Conservation (phyloP, 139 green algal species). For the Yamagishiella unicocca region DNA sequence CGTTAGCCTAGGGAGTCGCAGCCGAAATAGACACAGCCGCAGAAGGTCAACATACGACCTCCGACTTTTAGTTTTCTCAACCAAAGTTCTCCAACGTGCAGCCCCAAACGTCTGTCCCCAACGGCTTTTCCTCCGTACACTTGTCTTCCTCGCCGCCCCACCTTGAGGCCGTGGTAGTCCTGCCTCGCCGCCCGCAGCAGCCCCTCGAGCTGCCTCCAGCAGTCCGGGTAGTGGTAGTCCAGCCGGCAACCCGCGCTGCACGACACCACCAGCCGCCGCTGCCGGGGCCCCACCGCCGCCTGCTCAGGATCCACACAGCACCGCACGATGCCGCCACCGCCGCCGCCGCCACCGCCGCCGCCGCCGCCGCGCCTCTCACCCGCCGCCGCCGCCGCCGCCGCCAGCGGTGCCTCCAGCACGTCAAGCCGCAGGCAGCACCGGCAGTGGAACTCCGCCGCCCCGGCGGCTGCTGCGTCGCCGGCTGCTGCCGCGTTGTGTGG, state of each 20-base stretch:
- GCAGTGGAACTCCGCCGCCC: background rate
- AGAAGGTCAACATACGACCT: too few relatives aligned
- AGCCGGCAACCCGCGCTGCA: constrained; percentile 14
- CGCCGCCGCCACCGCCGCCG: background rate
- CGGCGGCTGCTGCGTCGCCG: background rate
- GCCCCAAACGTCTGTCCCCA: too few relatives aligned
- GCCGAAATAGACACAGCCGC: too few relatives aligned
- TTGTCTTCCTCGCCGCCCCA: too few relatives aligned
- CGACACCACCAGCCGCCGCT: constrained; percentile 21
- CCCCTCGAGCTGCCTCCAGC: constrained; percentile 25
- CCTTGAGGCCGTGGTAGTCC: constrained; percentile 32
- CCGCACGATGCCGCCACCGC: background rate
- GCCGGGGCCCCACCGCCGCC: constrained; percentile 23
- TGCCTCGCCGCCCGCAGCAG: background rate
- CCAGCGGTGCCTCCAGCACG: background rate
- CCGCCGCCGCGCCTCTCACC: background rate
- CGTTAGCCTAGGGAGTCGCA: too few relatives aligned
- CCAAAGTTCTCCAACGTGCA: too few relatives aligned
- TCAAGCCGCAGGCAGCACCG: constrained; percentile 19
- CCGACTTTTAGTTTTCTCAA: too few relatives aligned
- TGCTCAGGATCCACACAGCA: background rate
- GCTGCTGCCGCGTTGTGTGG: background rate
- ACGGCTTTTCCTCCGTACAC: too few relatives aligned
- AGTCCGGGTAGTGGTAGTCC: constrained; percentile 40
- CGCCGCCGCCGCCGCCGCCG: background rate